Evolutionary conservation across 257 asterid genomes (phyloP).

Genomic region (Solanum lignicaule): DNA sequence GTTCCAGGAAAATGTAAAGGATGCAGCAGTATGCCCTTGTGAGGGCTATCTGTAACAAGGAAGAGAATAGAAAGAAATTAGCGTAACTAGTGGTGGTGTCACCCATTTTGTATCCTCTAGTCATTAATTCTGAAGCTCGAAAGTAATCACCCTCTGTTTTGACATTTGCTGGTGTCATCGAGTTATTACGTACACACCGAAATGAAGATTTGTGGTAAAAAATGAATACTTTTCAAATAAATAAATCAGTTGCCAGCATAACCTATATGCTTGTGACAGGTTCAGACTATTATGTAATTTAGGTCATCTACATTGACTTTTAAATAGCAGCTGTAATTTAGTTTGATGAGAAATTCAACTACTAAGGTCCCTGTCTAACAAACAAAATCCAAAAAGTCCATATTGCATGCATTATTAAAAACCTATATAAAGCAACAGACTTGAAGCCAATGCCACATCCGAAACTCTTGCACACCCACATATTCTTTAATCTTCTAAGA

Average conservation of each 20-base stretch:
- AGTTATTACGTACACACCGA: background rate
- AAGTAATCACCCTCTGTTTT: background rate
- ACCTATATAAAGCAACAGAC: conserved; percentile 6
- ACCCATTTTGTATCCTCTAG: no score
- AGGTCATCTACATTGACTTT: background rate
- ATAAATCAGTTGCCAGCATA: background rate
- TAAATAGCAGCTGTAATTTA: background rate
- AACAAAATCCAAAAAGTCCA: background rate
- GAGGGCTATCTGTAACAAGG: background rate
- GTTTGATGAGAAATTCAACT: conserved; percentile 22
- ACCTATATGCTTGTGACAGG: background rate
- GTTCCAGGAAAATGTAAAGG: background rate
- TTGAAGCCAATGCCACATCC: background rate
- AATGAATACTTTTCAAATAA: background rate
- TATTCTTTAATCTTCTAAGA: background rate
- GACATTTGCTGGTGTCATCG: background rate
- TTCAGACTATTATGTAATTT: background rate
- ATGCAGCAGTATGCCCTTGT: background rate
- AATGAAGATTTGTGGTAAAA: background rate
- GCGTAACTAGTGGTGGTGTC: no score
- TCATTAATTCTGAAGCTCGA: background rate
- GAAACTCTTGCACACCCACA: background rate
- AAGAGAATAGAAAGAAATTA: background rate
- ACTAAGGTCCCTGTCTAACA: conserved; percentile 7
- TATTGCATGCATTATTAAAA: conserved; percentile 10